These are phyloP conservation scores for Geotrichum klebahnii DNA, from an alignment of 1,139 yeast genomes.

Conservation along the genomic window DNA sequence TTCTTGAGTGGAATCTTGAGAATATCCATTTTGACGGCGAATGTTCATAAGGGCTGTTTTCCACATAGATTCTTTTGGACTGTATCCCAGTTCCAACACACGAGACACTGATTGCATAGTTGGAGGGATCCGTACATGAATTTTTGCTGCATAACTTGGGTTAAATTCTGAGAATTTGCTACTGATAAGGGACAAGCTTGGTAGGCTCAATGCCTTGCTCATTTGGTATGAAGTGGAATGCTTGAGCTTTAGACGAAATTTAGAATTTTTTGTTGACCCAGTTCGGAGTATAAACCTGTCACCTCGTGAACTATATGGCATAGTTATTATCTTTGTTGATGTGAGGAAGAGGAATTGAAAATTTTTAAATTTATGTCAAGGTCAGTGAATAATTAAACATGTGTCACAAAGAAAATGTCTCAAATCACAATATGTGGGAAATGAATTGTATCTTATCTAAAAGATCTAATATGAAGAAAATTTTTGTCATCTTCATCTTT, in stretches of 20 bases:
- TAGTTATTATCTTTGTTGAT: background rate
- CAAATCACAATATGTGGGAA: background rate
- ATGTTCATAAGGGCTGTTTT: background rate
- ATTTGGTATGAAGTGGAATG: background rate
- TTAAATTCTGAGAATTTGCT: background rate
- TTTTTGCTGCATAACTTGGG: background rate
- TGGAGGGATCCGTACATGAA: background rate
- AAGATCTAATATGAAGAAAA: background rate
- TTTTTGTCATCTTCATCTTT: background rate
- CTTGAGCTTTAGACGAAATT: background rate
- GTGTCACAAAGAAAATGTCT: background rate
- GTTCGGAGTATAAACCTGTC: background rate
- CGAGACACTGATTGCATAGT: background rate
- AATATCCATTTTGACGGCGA: no score
- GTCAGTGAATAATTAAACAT: background rate
- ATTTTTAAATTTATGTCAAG: background rate
- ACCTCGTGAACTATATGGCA: background rate
- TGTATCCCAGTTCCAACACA: background rate
- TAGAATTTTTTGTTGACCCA: background rate
- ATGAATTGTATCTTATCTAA: background rate
- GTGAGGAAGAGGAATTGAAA: no score
- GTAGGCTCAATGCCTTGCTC: background rate
- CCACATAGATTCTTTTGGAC: background rate
- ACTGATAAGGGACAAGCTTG: background rate
- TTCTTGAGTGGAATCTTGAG: no score